These are phyloP conservation scores for Inonotus hispidus DNA, from an alignment of 1,284 basidiomycete species.

Conservation along the genomic window DNA sequence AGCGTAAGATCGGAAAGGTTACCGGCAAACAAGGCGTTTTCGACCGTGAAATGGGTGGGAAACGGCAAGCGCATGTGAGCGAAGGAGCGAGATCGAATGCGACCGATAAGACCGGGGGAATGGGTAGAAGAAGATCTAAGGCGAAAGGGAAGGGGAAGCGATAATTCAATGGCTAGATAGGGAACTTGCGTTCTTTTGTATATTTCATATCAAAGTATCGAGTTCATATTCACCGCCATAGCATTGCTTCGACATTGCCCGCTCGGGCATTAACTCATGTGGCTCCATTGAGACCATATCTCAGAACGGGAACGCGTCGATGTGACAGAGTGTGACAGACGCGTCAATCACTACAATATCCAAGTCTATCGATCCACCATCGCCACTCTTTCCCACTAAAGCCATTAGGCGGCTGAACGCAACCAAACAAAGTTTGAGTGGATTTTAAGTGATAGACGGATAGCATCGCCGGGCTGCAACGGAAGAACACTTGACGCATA, in stretches of 20 bases:
- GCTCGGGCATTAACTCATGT: not conserved
- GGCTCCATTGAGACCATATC: not conserved
- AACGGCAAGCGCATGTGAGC: constrained; percentile 20
- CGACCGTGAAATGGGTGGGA: constrained; percentile 38
- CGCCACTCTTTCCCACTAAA: too few relatives aligned
- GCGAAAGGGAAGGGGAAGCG: constrained; percentile 28
- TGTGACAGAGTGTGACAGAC: not conserved
- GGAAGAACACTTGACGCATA: not conserved
- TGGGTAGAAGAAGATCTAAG: constrained; percentile 43
- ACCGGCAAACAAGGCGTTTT: constrained; percentile 30
- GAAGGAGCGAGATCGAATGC: constrained; percentile 47
- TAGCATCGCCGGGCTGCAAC: too few relatives aligned
- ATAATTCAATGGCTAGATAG: not conserved
- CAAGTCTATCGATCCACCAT: not conserved
- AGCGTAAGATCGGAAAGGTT: constrained; percentile 12
- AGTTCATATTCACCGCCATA: not conserved
- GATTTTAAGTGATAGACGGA: too few relatives aligned
- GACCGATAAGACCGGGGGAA: constrained; percentile 42
- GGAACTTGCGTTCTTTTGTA: constrained; percentile 1
- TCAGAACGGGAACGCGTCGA: not conserved
- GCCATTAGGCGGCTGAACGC: too few relatives aligned
- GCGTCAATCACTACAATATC: constrained; percentile 2
- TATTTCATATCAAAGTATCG: not conserved
- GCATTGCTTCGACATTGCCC: not conserved
- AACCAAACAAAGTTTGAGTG: too few relatives aligned